phyloP scores from a whole-genome alignment of 306 rosid genomes.

The Luffa aegyptiaca region DNA sequence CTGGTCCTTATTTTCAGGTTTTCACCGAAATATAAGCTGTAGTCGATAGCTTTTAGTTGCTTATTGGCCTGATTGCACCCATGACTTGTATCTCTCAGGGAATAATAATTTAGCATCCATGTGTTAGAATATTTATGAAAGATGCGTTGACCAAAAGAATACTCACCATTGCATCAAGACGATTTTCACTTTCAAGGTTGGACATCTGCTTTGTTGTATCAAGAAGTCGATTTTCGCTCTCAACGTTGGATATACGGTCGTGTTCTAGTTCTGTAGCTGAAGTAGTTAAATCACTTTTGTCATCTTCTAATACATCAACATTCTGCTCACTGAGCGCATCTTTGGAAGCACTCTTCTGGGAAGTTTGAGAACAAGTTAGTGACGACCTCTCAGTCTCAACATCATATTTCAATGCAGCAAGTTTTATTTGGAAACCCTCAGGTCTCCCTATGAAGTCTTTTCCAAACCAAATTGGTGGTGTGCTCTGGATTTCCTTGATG shows the following conservation, averaged over 20 bases:
- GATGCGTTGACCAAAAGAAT: not conserved
- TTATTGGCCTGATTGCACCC: not conserved
- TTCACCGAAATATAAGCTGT: not conserved
- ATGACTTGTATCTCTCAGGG: not conserved
- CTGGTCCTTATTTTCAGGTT: not conserved
- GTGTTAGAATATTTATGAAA: not conserved
- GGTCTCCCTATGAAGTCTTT: constrained; percentile 56
- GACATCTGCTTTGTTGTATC: constrained; percentile 17
- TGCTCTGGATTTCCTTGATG: constrained; percentile 37
- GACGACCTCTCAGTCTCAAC: constrained; percentile 24
- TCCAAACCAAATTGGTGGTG: constrained; percentile 52
- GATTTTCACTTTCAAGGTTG: constrained; percentile 17
- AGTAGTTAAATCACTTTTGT: constrained; percentile 18
- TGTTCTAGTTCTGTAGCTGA: constrained; percentile 21
- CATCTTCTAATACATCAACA: constrained; percentile 21
- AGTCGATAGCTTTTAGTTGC: not conserved
- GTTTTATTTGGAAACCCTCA: constrained; percentile 33
- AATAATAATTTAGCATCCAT: not conserved
- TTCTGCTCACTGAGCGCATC: constrained; percentile 23
- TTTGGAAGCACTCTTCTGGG: constrained; percentile 16
- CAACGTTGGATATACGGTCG: constrained; percentile 21
- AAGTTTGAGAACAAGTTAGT: constrained; percentile 30
- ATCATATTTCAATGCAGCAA: constrained; percentile 28
- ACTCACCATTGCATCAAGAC: constrained; percentile 42
- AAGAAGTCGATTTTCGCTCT: constrained; percentile 10